Base-by-base conservation (phyloP, 768 basidiomycete species). In the Scleroderma citrinum region DNA sequence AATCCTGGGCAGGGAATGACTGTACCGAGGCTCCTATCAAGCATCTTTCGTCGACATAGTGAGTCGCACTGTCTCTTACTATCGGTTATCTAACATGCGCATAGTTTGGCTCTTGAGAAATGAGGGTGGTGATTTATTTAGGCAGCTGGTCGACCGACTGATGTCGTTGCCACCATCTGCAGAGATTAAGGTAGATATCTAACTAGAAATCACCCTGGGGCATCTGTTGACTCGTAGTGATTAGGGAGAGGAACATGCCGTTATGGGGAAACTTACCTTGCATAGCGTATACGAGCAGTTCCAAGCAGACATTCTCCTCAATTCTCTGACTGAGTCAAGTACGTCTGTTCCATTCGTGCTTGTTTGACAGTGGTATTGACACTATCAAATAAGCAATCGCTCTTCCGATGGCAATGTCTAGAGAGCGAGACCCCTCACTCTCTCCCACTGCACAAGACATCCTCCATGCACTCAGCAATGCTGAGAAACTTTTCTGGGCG, bases 301-400 rank as follows among this genome's bases (percentile, higher is more conserved):
- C 71, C 80, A 80, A 29, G 76, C 81, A 0, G 93, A 97, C 61
- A 87, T 96, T 72, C 88, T 93, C 62, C 72, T 96, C 50, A 92
- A 85, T 59, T 93, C 93, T 16, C 70, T 97, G 20, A 78, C 85
- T 0, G 95, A 98, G 63, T 95, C 95, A 1, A 84, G 93, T 95
- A 58, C 31, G 90, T 69, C 14, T 37, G 23, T 31, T 50, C 10
- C 21, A 39, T 32, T n/a, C 31, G 19, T 42, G 41, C 37, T 50
- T 24, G 40, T 46, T 6, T 16, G 3, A 29, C 30, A 5, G 4
- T 14, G 11, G 7, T 30, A 13, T 30, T 67, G n/a, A 51, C 26
- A 10, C 44, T 50, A n/a, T 59, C 5, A 41, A 49, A 17, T 30
- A 54, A 96, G 87, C 88, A 20, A 85, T 95, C 52, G 81, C 90